Evolutionary conservation across 1,284 basidiomycete genomes (phyloP).

Genomic region (Leccinum pachyderme): DNA sequence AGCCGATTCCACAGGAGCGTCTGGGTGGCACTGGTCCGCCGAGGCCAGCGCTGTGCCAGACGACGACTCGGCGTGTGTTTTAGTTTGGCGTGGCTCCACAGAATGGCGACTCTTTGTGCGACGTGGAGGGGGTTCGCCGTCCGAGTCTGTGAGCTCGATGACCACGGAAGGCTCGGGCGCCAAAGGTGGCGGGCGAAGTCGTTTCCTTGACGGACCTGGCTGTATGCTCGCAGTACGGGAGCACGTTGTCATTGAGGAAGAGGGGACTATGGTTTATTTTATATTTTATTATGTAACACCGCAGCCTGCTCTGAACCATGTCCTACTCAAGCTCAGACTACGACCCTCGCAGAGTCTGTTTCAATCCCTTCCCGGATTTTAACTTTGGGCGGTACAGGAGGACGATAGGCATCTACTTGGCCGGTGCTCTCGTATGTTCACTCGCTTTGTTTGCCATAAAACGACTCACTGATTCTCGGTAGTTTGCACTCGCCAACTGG

Average conservation of each 20-base stretch:
- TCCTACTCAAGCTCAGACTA: conserved; percentile 61
- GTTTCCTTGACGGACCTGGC: conserved; percentile 17
- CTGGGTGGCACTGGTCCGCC: conserved; percentile 10
- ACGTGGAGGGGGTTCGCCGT: conserved; percentile 14
- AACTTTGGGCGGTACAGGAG: conserved; percentile 68
- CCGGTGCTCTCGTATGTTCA: conserved; percentile 81
- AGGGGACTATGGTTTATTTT: not conserved
- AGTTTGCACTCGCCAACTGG: conserved; percentile 96
- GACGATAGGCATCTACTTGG: conserved; percentile 85
- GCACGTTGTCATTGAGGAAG: conserved; percentile 7
- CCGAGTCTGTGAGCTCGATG: conserved; percentile 32
- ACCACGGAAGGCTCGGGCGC: conserved; percentile 11
- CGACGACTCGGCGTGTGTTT: not conserved
- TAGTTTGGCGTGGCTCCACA: not conserved
- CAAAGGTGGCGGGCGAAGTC: conserved; percentile 2
- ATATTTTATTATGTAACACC: conserved; percentile 18
- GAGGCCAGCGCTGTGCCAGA: not conserved
- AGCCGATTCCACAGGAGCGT: not conserved
- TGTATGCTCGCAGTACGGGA: conserved; percentile 23
- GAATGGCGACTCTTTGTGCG: not conserved
- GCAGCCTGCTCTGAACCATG: not conserved
- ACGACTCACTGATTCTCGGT: not conserved
- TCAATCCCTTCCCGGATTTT: conserved; percentile 70
- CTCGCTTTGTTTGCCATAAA: not conserved
- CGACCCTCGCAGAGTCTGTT: conserved; percentile 84